Evolutionary conservation across 345 rosid genomes (phyloP), one percentile per base, ranked within the genome.

Genomic region (Eucalyptus shirleyi): DNA sequence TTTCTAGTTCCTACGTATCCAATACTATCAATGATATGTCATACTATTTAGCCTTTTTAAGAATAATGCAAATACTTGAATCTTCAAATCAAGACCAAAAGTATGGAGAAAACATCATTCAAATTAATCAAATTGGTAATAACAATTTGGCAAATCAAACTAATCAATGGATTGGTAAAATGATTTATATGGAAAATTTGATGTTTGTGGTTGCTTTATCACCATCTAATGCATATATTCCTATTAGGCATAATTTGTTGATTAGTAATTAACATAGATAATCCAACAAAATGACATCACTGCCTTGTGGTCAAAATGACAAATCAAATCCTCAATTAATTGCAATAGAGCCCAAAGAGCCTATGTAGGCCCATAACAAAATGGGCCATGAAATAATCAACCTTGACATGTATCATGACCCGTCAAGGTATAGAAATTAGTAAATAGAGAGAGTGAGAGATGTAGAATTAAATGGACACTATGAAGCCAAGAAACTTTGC

Each of bases 241-340:
- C 0, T 60, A 0, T 12, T 5, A 60, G 16, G 16, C 13, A 12
- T 60, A 0, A 28, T 60, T 60, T 24, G 4, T 26, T 11, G 0
- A 10, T 1, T 26, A 60, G 32, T 12, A 28, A 28, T 60, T 60
- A 60, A 60, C 32, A 28, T 60, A 60, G 15, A 60, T 60, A 6
- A 24, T 60, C 1, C 7, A 0, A 60, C 16, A 60, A 60, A 60
- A 60, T 5, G 30, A 10, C 16, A 60, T 60, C 67, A 26, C 0
- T 0, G 0, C 16, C 2, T 28, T 0, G 7, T 12, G 67, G 67
- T 12, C n/a, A 60, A 60, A 0, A 60, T 60, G 16, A 26, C 30
- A 26, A 3, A 28, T 26, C 7, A 60, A 60, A 26, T 11, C 67
- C 32, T 0, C 4, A 60, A 26, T 60, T 60, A 28, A 60, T 26